Evolutionary conservation across 2,329 filamentous ascomycete species (phyloP).

Genomic region (Sporothrix inflata): DNA sequence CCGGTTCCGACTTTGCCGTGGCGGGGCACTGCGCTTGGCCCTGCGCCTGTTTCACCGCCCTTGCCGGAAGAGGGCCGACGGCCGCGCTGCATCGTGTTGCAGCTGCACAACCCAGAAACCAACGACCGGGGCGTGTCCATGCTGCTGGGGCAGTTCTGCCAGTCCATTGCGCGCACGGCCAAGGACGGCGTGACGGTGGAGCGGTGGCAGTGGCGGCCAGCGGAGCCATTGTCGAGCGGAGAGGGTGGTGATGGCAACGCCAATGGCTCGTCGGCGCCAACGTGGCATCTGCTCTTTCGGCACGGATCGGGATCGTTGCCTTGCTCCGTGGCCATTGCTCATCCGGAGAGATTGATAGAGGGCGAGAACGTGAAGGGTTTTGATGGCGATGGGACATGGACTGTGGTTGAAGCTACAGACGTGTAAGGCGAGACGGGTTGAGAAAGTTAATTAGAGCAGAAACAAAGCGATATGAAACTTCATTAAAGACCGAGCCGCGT

Average conservation of each 20-base stretch:
- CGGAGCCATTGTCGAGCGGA: neutral
- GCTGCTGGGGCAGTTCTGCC: slow-evolving; percentile 56
- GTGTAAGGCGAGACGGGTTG: neutral
- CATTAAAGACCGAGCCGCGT: too few species aligned
- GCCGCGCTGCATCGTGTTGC: slow-evolving; percentile 47
- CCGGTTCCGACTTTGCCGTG: slow-evolving; percentile 34
- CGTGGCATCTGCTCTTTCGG: slow-evolving; percentile 23
- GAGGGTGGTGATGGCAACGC: neutral
- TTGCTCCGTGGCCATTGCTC: neutral
- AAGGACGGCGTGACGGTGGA: slow-evolving; percentile 51
- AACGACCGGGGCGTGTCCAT: slow-evolving; percentile 54
- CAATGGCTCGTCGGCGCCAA: neutral
- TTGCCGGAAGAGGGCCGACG: slow-evolving; percentile 1
- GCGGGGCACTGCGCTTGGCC: slow-evolving; percentile 33
- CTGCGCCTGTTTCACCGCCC: slow-evolving; percentile 36
- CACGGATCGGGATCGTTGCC: slow-evolving; percentile 26
- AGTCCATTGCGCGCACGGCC: slow-evolving; percentile 57
- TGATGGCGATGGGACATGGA: neutral
- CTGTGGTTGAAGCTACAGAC: slow-evolving; percentile 18
- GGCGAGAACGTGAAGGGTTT: slow-evolving; percentile 1
- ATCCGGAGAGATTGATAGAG: neutral
- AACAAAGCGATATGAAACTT: neutral
- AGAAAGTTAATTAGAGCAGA: neutral
- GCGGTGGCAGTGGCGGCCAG: slow-evolving; percentile 54
- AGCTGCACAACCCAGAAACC: slow-evolving; percentile 41